Evolutionary conservation across 495 filamentous ascomycete species (phyloP).

Genomic region (Neurospora africana): DNA sequence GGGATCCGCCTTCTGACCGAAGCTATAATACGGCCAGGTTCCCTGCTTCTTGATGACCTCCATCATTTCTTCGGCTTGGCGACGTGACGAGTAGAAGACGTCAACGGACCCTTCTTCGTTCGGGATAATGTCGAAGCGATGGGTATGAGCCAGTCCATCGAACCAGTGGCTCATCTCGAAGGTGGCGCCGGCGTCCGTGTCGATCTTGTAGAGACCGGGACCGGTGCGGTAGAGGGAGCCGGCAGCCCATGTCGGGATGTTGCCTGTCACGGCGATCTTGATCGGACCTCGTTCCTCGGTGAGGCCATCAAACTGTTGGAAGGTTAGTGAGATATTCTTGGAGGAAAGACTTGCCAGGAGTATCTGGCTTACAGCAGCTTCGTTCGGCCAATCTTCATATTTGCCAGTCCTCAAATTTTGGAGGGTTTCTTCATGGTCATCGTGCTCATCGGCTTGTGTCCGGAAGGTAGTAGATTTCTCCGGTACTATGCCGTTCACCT

Average conservation of each 20-base stretch:
- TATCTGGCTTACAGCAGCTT: conserved; percentile 28
- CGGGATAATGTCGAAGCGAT: conserved; percentile 56
- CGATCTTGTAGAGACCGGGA: conserved; percentile 48
- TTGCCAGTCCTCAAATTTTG: background rate
- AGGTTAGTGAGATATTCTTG: background rate
- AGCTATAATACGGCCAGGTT: conserved; percentile 34
- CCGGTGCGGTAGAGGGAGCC: conserved; percentile 67
- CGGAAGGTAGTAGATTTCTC: background rate
- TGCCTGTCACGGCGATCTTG: conserved; percentile 27
- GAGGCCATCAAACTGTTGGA: conserved; percentile 34
- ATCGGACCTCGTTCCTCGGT: conserved; percentile 35
- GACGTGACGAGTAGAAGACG: conserved; percentile 65
- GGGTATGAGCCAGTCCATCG: conserved; percentile 65
- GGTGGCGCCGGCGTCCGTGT: conserved; percentile 43
- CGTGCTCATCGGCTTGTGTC: conserved; percentile 2
- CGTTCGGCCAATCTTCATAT: conserved; percentile 33
- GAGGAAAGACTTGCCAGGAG: background rate
- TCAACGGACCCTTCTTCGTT: conserved; percentile 18
- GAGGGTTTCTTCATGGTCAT: conserved; percentile 2
- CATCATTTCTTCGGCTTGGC: conserved; percentile 46
- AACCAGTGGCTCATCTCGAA: conserved; percentile 63
- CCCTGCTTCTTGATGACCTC: conserved; percentile 46
- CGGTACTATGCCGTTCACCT: background rate
- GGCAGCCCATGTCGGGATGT: conserved; percentile 34
- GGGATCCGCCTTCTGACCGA: conserved; percentile 56